Evolutionary conservation across 2,329 filamentous ascomycete genomes (phyloP), one percentile per base, ranked within the genome.

Genomic region (Mariannaea sp.): DNA sequence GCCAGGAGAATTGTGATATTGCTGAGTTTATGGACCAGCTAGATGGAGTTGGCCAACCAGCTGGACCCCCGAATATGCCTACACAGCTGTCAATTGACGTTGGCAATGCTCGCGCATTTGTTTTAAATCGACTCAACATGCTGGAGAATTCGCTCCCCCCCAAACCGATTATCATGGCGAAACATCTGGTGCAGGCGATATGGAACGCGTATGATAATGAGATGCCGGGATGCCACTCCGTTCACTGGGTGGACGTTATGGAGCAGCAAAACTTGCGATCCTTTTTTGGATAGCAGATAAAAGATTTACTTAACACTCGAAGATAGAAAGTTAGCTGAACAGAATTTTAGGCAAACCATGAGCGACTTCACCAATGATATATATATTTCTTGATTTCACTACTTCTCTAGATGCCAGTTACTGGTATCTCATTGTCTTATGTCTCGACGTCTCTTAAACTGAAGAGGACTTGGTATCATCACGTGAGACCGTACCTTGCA

Each of bases 241-340:
- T 73, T 0, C 74, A 77, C 39, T 77, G 74, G 75, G 66, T 76
- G 3, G 75, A 77, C 42, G 71, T 77, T 4, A 77, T 75, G 73
- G 71, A 71, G 42, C 62, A 64, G 5, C 65, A 66, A 16, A 63
- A 70, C 17, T 45, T 71, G 32, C 59, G 65, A 7, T 71, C 69
- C 19, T 60, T 71, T 62, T 71, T 71, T 65, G 69, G 70, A 4
- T 71, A 33, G 49, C 4, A 8, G 16, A 27, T 43, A 40, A 54
- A 29, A 13, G 13, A n/a, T 17, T 35, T 24, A 42, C n/a, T 6
- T n/a, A 13, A 45, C 13, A 26, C 16, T 5, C n/a, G 16, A 13
- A n/a, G 29, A 29, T 17, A 4, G 48, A 19, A 16, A 33, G 29
- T 27, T 7, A 29, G 43, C 30, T 32, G 22, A 24, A 24, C 8